Evolutionary conservation across 2,329 filamentous ascomycete species (phyloP).

Genomic region (Ceratocystis albifundus): DNA sequence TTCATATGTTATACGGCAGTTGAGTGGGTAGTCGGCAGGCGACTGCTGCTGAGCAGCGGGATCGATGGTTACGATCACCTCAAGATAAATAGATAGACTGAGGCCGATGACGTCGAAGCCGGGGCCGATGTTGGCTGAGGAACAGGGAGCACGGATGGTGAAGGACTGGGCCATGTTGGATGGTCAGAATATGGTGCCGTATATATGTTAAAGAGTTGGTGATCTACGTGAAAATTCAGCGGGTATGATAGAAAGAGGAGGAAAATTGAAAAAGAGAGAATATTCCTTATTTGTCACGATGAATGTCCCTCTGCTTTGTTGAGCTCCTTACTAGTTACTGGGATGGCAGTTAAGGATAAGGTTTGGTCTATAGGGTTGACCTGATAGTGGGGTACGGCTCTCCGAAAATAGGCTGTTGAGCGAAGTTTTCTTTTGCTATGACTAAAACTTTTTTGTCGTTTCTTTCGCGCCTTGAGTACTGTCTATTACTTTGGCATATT

Average conservation of each 20-base stretch:
- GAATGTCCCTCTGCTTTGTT: neutral
- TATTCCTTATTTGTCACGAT: neutral
- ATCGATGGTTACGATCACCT: constrained; percentile 70
- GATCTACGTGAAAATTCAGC: neutral
- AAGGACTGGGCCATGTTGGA: constrained; percentile 45
- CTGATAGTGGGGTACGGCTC: neutral
- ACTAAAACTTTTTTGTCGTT: neutral
- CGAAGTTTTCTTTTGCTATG: neutral
- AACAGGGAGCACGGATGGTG: constrained; percentile 73
- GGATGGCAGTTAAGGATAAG: neutral
- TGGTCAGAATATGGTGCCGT: constrained; percentile 1
- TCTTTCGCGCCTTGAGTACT: neutral
- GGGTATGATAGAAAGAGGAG: neutral
- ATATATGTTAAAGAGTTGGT: neutral
- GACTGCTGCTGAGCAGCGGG: constrained; percentile 38
- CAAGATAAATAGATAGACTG: constrained; percentile 85
- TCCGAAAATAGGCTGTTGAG: neutral
- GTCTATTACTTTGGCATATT: neutral
- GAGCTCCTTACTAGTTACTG: neutral
- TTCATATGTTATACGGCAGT: constrained; percentile 86
- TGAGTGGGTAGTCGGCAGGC: constrained; percentile 48
- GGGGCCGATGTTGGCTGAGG: constrained; percentile 92
- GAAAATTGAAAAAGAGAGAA: neutral
- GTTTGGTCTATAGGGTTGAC: constrained; percentile 1
- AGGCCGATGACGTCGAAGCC: constrained; percentile 97